Base-by-base conservation (phyloP, 495 filamentous ascomycete genomes). In the Penicillium cosmopolitanum region DNA sequence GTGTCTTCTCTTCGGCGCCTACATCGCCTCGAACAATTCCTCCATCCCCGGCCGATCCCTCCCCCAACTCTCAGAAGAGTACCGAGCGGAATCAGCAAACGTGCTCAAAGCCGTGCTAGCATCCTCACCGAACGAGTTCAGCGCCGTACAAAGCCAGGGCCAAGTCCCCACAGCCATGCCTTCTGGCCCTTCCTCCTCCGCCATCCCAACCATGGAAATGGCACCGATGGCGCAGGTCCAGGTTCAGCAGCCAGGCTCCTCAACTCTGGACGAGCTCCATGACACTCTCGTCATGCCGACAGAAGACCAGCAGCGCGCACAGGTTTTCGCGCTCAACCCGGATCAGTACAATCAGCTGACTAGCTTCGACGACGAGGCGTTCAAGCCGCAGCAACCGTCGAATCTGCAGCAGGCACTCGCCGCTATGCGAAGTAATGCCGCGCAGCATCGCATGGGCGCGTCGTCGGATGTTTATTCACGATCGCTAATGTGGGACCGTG, bases 1-100 rank as follows among this genome's bases (percentile, higher is more conserved):
- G 93, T 91, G 97, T 64, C 91, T 98, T 60, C 90, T 98, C 57
- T 93, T 96, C 67, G 95, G 95, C 66, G 95, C 95, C 51, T 97
- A 96, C 73, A 92, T 98, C 60, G 92, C 94, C 53, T 97, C 93
- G 47, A 96, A 94, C 78, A 83, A 82, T 53, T 76, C 83, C 3
- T 75, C 85, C 72, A 68, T 88, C 66, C 62, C 87, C 65, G 63
- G 85, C 46, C 76, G 75, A 28, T 77, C 76, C 1, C 86, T 97
- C 65, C 94, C 93, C 33, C 88, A 88, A 61, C 87, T 98, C 63
- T 92, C 95, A 18, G 92, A 97, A 57, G 94, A 97, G 65, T 89
- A 98, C 55, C 92, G 92, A 57, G 90, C 89, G 58, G 96, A 96
- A 55, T 96, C 93, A 19, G 91, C 94, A 52, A 89, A 88, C 56